Base-by-base conservation (phyloP, 495 filamentous ascomycete species). In the Penicillium nucicola region DNA sequence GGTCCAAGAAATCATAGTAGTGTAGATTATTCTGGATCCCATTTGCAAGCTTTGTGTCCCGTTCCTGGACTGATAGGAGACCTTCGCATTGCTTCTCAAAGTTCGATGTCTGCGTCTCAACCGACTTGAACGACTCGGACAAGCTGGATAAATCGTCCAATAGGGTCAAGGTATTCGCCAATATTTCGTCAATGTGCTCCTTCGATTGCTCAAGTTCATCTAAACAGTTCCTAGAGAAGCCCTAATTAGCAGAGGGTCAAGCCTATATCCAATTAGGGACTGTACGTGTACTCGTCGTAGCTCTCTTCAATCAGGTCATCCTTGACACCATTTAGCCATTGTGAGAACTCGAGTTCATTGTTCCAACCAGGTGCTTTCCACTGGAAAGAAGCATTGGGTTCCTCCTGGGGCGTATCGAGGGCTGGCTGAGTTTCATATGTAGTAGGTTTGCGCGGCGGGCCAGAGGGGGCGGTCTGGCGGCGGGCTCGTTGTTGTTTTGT, bases 61-160 rank as follows among this genome's bases (percentile, higher is more conserved):
- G 83, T 52, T 79, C 83, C 64, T 97, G 87, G 41, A 95, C 88
- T 3, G 81, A 70, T 19, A 96, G 66, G 1, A 97, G 70, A 13
- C 88, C 88, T 59, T 96, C 89, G 65, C 92, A 97, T 67, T 92
- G 90, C 43, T 86, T 84, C 64, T 90, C 88, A 65, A 99, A 96
- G 30, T 86, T 84, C 14, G 88, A 88, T 1, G 93, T 97, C 70
- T 97, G 92, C 12, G 80, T 76, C 62, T 96, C 90, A 30, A 99
- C 95, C 1, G 84, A 71, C 51, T 80, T 81, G 69, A 97, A 99
- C 20, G 90, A 89, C 56, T 84, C 79, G 45, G 90, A 88, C 20
- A 97, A 78, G 8, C 73, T 82, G 19, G 85, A 82, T 20, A 99
- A 77, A 30, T 90, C 76, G 31, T 83, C 75, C 13, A 97, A 79